A percentile compares a stretch with the other conserved stretches of the same genome.
Evolutionary conservation across 305 asterid species (phyloP).

Genomic region (Solanum hybrid): DNA sequence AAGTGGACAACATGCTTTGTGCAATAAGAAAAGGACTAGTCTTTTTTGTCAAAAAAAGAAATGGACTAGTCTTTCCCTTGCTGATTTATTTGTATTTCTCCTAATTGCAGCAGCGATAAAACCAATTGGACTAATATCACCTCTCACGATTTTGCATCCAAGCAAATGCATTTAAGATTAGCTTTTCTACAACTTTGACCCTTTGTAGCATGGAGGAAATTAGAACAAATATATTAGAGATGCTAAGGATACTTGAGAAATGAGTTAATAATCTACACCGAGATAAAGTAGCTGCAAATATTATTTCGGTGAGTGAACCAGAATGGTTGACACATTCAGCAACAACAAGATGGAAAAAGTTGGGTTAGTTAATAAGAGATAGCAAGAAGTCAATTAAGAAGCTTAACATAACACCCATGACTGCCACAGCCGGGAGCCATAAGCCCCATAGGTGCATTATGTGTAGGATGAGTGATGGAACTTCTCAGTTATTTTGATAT

Average conservation of each 20-base stretch:
- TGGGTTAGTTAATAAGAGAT: too few species aligned
- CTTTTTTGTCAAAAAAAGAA: neutral
- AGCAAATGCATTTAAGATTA: neutral
- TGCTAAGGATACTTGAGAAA: neutral
- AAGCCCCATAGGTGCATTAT: neutral
- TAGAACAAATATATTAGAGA: neutral
- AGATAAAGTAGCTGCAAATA: neutral
- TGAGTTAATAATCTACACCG: neutral
- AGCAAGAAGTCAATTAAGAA: too few species aligned
- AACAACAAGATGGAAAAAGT: too few species aligned
- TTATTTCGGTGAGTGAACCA: neutral
- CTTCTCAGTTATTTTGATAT: neutral
- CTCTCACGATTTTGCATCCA: neutral
- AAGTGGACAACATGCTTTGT: neutral
- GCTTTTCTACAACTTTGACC: neutral
- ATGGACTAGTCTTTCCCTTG: neutral
- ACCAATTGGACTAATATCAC: neutral
- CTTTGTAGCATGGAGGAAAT: neutral
- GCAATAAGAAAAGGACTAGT: neutral
- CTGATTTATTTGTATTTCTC: neutral
- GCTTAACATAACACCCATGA: neutral
- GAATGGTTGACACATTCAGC: neutral
- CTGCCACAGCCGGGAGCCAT: neutral
- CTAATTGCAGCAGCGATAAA: neutral
- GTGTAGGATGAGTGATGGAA: neutral